These are phyloP conservation scores for Cercospora sojina DNA, from an alignment of 2,329 filamentous ascomycete genomes.

Conservation along the genomic window DNA sequence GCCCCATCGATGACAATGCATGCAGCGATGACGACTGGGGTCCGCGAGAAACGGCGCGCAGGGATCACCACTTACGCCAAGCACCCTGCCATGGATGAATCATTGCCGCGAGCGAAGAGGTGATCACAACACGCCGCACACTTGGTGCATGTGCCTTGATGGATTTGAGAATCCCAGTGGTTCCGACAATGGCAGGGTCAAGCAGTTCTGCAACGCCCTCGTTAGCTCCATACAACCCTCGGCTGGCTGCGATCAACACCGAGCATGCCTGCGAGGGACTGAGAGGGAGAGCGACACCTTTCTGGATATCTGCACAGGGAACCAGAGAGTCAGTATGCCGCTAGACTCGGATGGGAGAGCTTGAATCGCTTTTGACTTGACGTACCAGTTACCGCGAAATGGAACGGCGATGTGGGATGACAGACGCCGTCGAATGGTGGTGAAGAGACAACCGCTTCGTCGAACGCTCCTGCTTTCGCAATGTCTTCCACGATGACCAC, in stretches of 20 bases:
- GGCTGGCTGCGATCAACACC: neutral
- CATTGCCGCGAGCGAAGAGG: slow-evolving; percentile 9
- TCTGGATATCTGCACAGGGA: neutral
- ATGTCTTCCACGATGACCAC: slow-evolving; percentile 42
- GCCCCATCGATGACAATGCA: neutral
- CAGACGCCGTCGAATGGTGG: slow-evolving; percentile 43
- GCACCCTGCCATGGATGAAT: neutral
- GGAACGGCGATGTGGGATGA: slow-evolving; percentile 48
- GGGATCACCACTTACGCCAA: slow-evolving; percentile 6
- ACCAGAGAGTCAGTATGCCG: slow-evolving; percentile 19
- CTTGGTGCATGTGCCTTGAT: slow-evolving; percentile 4
- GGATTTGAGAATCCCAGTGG: neutral
- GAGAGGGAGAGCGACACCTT: neutral
- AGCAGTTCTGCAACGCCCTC: slow-evolving; percentile 3
- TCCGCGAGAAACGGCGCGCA: neutral
- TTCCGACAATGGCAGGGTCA: slow-evolving; percentile 8
- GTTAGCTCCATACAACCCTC: neutral
- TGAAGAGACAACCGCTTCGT: slow-evolving; percentile 22
- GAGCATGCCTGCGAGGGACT: neutral
- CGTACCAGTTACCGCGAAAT: slow-evolving; percentile 43
- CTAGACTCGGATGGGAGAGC: slow-evolving; percentile 29
- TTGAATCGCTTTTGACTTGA: neutral
- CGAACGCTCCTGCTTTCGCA: slow-evolving; percentile 23
- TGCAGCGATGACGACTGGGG: neutral
- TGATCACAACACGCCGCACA: slow-evolving; percentile 10